A percentile compares a stretch with the other conserved stretches of the same genome.
Evolutionary conservation across 1,139 yeast species (phyloP).

Genomic region (Hansenula lynferdii): DNA sequence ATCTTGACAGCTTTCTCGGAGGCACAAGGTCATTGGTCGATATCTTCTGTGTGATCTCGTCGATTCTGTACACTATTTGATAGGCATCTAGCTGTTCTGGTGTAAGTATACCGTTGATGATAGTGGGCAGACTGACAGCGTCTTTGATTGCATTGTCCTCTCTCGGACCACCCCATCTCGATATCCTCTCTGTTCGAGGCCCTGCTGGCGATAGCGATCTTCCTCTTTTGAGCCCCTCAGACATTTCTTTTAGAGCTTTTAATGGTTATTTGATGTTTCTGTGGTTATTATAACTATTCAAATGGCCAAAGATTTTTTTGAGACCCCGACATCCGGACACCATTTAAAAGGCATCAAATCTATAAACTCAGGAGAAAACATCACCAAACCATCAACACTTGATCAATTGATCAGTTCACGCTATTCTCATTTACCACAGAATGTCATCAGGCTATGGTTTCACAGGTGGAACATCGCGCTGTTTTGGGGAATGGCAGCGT

Average conservation of each 20-base stretch:
- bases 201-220: constrained; percentile 6
- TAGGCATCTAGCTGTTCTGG: constrained; percentile 85
- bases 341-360: no score
- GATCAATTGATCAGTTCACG: no score
- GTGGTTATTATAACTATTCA: no score
- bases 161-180: constrained; percentile 28
- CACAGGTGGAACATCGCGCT: constrained; percentile 42
- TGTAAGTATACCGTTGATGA: constrained; percentile 53
- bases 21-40: constrained; percentile 37
- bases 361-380: no score
- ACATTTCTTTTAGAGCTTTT: no score
- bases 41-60: constrained; percentile 68
- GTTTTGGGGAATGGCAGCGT: constrained; percentile 40
- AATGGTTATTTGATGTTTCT: no score
- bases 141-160: constrained; percentile 8
- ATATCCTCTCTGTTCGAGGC: constrained; percentile 1
- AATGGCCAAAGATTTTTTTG: no score
- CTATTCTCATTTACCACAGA: no score
- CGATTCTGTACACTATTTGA: constrained; percentile 68
- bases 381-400: no score
- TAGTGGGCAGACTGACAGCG: constrained; percentile 31
- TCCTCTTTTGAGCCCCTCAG: constrained; percentile 6
- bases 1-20: constrained; percentile 36
- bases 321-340: no score
- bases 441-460: constrained; percentile 36